Conservation (phyloP, 768 basidiomycete genomes). For the Podaxis rugospora region DNA sequence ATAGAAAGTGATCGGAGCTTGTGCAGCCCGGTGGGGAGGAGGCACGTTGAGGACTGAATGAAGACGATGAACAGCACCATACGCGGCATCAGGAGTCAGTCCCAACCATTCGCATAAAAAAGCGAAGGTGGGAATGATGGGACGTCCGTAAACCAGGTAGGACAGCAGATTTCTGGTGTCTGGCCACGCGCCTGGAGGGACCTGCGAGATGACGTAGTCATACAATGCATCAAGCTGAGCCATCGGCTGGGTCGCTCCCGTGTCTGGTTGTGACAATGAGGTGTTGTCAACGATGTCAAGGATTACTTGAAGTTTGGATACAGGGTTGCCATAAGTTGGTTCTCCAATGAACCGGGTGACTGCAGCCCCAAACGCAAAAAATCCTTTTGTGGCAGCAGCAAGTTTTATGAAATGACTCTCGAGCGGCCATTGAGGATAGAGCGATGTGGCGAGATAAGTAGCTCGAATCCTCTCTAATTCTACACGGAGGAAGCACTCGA, state of each 20-base stretch:
- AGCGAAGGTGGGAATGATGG: no score
- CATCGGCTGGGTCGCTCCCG: background rate
- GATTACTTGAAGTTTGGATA: background rate
- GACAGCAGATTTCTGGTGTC: no score
- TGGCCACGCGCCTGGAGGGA: no score
- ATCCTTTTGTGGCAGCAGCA: background rate
- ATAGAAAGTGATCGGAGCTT: no score
- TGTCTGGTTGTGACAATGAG: background rate
- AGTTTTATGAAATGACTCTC: background rate
- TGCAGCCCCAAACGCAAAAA: background rate
- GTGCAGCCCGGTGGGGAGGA: no score
- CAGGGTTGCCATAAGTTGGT: background rate
- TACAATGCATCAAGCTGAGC: background rate
- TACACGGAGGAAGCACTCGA: background rate
- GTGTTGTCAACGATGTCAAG: background rate
- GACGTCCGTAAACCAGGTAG: no score
- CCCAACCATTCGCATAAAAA: no score
- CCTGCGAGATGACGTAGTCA: background rate
- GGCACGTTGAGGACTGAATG: no score
- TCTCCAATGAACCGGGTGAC: background rate
- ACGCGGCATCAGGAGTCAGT: no score
- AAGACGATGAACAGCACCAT: no score
- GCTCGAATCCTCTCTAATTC: background rate
- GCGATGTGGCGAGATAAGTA: no score
- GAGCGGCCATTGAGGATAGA: background rate